phyloP scores from a whole-genome alignment of 345 rosid species.

The Syzygium oleosum region DNA sequence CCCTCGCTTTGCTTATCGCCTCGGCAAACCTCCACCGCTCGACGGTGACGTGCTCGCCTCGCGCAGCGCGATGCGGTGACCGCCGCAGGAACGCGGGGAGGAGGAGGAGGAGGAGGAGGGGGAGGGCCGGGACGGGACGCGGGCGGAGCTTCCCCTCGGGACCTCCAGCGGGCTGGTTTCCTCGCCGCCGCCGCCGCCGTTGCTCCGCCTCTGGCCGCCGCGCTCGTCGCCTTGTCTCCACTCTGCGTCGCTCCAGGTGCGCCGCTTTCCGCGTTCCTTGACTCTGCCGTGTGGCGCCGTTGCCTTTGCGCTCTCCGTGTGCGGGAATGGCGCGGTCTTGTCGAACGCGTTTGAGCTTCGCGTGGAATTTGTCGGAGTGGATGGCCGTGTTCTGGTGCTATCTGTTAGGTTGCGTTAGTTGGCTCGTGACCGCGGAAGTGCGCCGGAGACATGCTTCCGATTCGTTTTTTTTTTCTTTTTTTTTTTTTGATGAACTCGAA shows the following conservation, averaged over 20 bases:
- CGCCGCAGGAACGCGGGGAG: neutral
- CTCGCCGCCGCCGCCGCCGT: slow-evolving; percentile 16
- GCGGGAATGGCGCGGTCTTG: neutral
- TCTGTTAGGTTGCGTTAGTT: no score
- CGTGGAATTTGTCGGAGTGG: neutral
- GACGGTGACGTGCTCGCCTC: neutral
- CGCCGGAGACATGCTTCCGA: neutral
- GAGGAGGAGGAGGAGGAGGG: neutral
- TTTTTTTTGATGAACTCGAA: no score
- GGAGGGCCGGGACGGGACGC: neutral
- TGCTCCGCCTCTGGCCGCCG: slow-evolving; percentile 38
- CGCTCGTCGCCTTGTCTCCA: slow-evolving; percentile 42
- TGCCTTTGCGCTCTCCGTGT: neutral
- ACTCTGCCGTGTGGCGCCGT: neutral
- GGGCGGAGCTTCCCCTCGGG: slow-evolving; percentile 4
- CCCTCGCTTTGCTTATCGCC: neutral
- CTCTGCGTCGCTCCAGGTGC: slow-evolving; percentile 40
- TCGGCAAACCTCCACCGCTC: neutral
- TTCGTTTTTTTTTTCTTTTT: neutral
- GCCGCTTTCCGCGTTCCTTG: neutral
- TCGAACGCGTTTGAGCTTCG: neutral
- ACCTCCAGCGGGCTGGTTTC: slow-evolving; percentile 7
- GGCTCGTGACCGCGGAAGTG: no score
- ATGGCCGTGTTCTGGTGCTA: neutral
- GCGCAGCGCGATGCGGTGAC: neutral